These are phyloP conservation scores for Aspergillus sparsus DNA, from an alignment of 495 filamentous ascomycete genomes.

Conservation along the genomic window DNA sequence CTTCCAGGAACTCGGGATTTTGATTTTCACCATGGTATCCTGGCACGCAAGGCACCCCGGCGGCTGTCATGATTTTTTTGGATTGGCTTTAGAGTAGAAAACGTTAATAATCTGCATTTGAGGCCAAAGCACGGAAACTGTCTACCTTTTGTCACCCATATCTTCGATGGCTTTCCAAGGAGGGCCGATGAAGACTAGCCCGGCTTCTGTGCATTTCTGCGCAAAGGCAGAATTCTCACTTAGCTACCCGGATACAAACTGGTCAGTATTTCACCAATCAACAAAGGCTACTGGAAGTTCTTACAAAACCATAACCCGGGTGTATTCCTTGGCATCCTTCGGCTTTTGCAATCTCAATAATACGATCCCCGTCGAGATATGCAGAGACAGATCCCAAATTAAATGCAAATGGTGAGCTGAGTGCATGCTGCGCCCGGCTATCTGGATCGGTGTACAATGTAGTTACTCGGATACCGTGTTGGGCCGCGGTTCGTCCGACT, in stretches of 20 bases:
- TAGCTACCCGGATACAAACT: slow-evolving; percentile 35
- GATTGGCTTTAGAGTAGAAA: slow-evolving; percentile 51
- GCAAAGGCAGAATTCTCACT: slow-evolving; percentile 95
- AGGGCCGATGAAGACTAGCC: slow-evolving; percentile 92
- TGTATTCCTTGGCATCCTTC: slow-evolving; percentile 88
- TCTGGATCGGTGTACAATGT: slow-evolving; percentile 96
- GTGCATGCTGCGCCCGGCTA: slow-evolving; percentile 81
- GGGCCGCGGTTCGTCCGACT: slow-evolving; percentile 80
- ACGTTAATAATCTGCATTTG: slow-evolving; percentile 11
- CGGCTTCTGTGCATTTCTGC: slow-evolving; percentile 82
- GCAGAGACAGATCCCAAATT: slow-evolving; percentile 78
- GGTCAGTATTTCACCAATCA: slow-evolving; percentile 13
- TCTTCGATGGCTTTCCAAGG: slow-evolving; percentile 90
- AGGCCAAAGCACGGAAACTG: background rate
- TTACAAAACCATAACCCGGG: slow-evolving; percentile 93
- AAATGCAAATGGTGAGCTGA: slow-evolving; percentile 76
- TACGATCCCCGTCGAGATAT: slow-evolving; percentile 90
- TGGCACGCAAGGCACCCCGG: slow-evolving; percentile 92
- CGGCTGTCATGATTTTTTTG: slow-evolving; percentile 94
- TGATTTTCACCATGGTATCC: slow-evolving; percentile 93
- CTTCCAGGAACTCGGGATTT: slow-evolving; percentile 66
- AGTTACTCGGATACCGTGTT: slow-evolving; percentile 89
- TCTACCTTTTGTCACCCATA: slow-evolving; percentile 92
- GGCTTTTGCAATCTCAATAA: slow-evolving; percentile 81
- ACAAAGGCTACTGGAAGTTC: slow-evolving; percentile 20